Base-by-base conservation (phyloP, 495 filamentous ascomycete species). In the Tuber microsphaerosporum region DNA sequence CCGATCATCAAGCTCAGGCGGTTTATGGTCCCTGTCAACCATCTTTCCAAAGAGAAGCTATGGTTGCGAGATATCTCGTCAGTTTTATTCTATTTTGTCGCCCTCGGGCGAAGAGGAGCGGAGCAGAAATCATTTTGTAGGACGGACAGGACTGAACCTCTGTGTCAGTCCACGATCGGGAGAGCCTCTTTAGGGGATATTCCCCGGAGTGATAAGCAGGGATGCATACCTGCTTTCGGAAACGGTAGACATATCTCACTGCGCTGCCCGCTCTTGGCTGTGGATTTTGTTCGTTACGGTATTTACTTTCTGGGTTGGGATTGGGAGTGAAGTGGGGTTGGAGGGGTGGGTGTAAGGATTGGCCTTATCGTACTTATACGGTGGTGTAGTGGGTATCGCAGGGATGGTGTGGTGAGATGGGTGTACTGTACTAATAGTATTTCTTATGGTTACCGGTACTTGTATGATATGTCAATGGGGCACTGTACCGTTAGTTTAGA, bases 1-100 rank as follows among this genome's bases (percentile, higher is more conserved):
- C 19, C 37, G 76, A 9, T 75, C 69, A 43, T 56, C 69, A 10
- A 46, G 39, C 42, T 42, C 77, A 16, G 17, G 31, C 8, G 71
- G 10, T 43, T 75, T 75, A 51, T 39, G 7, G 19, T 73, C 68
- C 1, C 41, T 12, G 39, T 75, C 34, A 46, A 69, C 44, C 73
- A 79, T 79, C 37, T 74, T 65, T 19, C 56, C 56, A 19, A 34
- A 34, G 17, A 31, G 17, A 31, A 34, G 12, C 4, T 65, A 14
- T 31, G 26, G 14, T 34, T 17, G 26, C 1, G 14, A 34, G 14
- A 19, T 31, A 19, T 65, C 26, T 65, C 31, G 3, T 31, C 26
- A 4, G 4, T 17, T 17, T 19, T 34, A 34, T 34, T 65, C 56
- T 65, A 17, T 65, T 31, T 65, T 65, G 31, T 17, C 26, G 14